phyloP scores from a whole-genome alignment of 768 basidiomycete species.

The Grammothele lineata region DNA sequence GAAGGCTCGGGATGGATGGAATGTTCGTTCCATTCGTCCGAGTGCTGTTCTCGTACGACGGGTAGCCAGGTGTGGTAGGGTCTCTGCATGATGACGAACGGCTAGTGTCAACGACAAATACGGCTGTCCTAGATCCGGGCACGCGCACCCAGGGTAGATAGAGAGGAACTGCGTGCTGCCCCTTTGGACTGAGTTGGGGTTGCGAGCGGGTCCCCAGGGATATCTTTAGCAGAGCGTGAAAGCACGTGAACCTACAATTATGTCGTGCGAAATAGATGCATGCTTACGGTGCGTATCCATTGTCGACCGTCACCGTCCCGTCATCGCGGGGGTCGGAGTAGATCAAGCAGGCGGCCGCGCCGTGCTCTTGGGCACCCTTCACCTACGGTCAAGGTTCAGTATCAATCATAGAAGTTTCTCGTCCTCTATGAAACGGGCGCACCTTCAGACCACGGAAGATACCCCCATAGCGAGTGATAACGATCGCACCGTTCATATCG shows the following conservation, averaged over 20 bases:
- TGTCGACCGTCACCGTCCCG: constrained; percentile 68
- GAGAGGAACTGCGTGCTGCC: constrained; percentile 77
- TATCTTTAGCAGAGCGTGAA: no score
- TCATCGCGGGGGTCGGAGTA: constrained; percentile 88
- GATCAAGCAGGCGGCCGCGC: constrained; percentile 74
- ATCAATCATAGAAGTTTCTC: not conserved
- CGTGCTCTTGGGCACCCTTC: constrained; percentile 78
- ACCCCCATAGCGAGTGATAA: constrained; percentile 71
- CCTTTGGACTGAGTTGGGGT: constrained; percentile 79
- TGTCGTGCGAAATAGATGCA: no score
- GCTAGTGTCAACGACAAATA: no score
- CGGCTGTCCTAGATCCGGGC: not conserved
- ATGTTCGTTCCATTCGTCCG: constrained; percentile 57
- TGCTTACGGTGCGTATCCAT: constrained; percentile 60
- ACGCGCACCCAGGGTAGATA: constrained; percentile 42
- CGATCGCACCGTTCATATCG: constrained; percentile 73
- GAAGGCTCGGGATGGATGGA: constrained; percentile 80
- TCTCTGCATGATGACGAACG: constrained; percentile 34
- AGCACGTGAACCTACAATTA: no score
- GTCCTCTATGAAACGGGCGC: no score
- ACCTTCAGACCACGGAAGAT: constrained; percentile 87
- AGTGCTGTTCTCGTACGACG: constrained; percentile 79
- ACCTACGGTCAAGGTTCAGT: constrained; percentile 43
- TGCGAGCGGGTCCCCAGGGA: constrained; percentile 85
- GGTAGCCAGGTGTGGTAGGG: constrained; percentile 84